Evolutionary conservation across 441 rosid species (phyloP).

Genomic region (Populus hybrid): DNA sequence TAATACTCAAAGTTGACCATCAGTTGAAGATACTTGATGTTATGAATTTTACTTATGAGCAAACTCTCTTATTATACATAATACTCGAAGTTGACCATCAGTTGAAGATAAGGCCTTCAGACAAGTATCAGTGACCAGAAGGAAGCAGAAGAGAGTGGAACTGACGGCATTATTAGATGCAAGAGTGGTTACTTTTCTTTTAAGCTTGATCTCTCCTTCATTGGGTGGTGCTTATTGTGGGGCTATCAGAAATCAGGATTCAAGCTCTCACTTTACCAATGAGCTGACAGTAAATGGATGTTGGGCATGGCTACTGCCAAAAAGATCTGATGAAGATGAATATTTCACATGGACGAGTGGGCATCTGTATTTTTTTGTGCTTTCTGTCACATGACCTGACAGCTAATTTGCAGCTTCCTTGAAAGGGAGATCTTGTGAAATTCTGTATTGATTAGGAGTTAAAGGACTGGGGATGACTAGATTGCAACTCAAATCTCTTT

Average conservation of each 20-base stretch:
- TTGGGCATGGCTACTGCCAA: conserved; percentile 5
- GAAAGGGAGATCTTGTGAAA: not conserved
- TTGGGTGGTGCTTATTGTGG: not conserved
- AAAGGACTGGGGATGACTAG: not conserved
- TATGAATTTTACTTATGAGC: no score
- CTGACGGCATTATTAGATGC: no score
- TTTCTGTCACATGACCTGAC: conserved; percentile 6
- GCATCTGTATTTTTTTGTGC: conserved; percentile 13
- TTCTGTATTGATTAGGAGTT: not conserved
- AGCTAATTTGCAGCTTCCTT: not conserved
- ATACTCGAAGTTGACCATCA: no score
- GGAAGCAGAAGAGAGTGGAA: no score
- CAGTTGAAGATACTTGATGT: not conserved
- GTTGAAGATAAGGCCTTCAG: not conserved
- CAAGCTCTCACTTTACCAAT: conserved; percentile 10
- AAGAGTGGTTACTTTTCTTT: no score
- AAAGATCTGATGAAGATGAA: conserved; percentile 15
- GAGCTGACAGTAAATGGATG: conserved; percentile 3
- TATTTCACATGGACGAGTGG: conserved; percentile 10
- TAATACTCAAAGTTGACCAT: no score
- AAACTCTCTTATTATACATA: no score
- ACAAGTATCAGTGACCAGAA: not conserved
- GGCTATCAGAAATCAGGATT: conserved; percentile 2
- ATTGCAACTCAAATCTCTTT: not conserved
- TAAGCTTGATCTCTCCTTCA: not conserved